These are phyloP conservation scores for Aspergillus felis DNA, from an alignment of 2,329 filamentous ascomycete species.

Conservation along the genomic window DNA sequence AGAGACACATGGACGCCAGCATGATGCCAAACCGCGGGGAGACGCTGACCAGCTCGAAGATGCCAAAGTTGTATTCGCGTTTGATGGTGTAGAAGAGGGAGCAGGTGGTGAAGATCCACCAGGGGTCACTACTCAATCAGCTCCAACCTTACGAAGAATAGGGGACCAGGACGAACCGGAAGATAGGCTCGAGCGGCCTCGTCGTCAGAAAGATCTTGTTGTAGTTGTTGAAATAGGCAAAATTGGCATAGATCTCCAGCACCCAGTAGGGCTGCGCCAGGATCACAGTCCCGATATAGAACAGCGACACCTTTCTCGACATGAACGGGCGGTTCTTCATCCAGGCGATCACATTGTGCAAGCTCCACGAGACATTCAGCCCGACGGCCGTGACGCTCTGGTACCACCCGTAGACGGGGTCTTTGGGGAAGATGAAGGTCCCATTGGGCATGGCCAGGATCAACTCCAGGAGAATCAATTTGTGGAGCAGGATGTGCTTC, in stretches of 20 bases:
- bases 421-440: constrained; percentile 56
- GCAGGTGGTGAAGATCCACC: constrained; percentile 63
- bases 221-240: constrained; percentile 58
- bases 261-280: constrained; percentile 62
- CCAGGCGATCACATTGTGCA: constrained; percentile 66
- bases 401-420: constrained; percentile 60
- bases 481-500: constrained; percentile 45
- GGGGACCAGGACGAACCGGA: constrained; percentile 39
- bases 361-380: constrained; percentile 59
- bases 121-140: constrained; percentile 51
- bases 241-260: constrained; percentile 63
- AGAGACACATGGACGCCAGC: constrained; percentile 57
- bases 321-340: constrained; percentile 63
- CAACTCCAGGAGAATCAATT: constrained; percentile 52
- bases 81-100: constrained; percentile 62
- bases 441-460: constrained; percentile 56
- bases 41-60: constrained; percentile 55
- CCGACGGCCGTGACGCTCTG: constrained; percentile 58
- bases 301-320: constrained; percentile 43
- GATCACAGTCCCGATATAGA: constrained; percentile 58
- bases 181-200: constrained; percentile 57
- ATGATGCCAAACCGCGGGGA: constrained; percentile 64
- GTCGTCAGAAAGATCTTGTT: constrained; percentile 53
- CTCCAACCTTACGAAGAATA: neutral
- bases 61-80: constrained; percentile 56